Evolutionary conservation across 768 basidiomycete species (phyloP), one percentile per base, ranked within the genome.

Genomic region (Daedaleopsis nitida): DNA sequence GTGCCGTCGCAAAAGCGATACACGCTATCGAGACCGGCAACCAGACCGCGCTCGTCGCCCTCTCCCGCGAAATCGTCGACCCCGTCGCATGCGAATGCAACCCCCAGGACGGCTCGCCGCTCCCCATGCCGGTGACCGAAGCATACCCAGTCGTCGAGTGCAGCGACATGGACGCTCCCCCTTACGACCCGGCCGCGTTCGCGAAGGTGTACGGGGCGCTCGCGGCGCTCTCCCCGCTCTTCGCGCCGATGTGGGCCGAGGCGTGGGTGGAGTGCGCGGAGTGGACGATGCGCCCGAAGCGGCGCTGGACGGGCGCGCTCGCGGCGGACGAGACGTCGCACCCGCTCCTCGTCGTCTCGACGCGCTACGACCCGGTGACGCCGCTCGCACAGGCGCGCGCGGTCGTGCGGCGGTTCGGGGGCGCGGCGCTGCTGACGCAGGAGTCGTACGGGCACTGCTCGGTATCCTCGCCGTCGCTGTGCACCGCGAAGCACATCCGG

Each of bases 11-110:
- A 1, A 47, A 57, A 19, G 55, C 57, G 3, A 50, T 63, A 37
- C 44, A 14, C 52, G 61, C 61, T 5, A 34, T 60, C 45, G 65
- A 66, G 52, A 51, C 21, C 7, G 3, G 16, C 21, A 58, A 66
- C 56, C 11, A 38, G 24, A 52, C 57, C 52, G 55, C 60, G 7
- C 60, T 62, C 55, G 14, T 48, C 34, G 44, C 34, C 17, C 58
- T 66, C 53, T 56, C 55, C 7, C 62, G 58, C 39, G 39, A 42
- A 43, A 53, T 55, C 45, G 54, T 57, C 45, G 17, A 23, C 19
- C 61, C 58, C n/a, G 51, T 48, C 47, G 56, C 53, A n/a, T 66
- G 65, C 62, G 27, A 55, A n/a, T 66, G 65, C 55, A 10, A 19
- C 27, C 27, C 27, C 27, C 3, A 32, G 27, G 27, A 32, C 27